Base-by-base conservation (phyloP, 306 rosid species). In the Casuarina glauca region DNA sequence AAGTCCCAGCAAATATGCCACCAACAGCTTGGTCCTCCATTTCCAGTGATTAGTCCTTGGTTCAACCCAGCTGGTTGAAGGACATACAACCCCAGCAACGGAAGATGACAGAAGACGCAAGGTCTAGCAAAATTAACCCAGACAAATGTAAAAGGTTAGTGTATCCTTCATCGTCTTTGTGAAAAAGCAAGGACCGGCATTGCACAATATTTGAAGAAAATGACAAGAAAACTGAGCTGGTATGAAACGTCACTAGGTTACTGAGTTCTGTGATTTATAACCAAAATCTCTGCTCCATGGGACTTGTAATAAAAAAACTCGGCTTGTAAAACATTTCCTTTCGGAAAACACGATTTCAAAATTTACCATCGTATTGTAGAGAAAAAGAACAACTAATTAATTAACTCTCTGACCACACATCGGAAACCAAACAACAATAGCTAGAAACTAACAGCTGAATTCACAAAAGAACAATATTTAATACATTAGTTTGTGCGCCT, bases 11-110 rank as follows among this genome's bases (percentile, higher is more conserved):
- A 78, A 66, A 52, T 17, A 84, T 72, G 54, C 78, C 86, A 46
- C 69, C 79, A 42, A 60, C 72, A 76, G 69, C 78, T 72, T 64
- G 69, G 26, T 85, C 88, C 44, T 85, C 91, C 97, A 90, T 93
- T 73, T 69, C 63, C 77, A 76, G 54, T 13, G 67, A 44, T 77
- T 73, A 74, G 61, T 78, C 76, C 58, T 64, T 19, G 72, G 71
- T 81, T 89, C 82, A 73, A 57, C 68, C 71, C 63, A 81, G 72
- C 75, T 82, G 79, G 41, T 70, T 76, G 50, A 67, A 42, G 52
- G 71, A 66, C 78, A 80, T 46, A 17, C 11, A 48, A 9, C 9
- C 51, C 11, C 45, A 48, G 54, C 41, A 52, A 49, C 68, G 70
- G 73, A 77, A 63, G 78, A 72, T 74, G 42, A 35, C 44, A 45